Evolutionary conservation across 2,329 filamentous ascomycete genomes (phyloP).

Genomic region (Hypoxylon sp.): DNA sequence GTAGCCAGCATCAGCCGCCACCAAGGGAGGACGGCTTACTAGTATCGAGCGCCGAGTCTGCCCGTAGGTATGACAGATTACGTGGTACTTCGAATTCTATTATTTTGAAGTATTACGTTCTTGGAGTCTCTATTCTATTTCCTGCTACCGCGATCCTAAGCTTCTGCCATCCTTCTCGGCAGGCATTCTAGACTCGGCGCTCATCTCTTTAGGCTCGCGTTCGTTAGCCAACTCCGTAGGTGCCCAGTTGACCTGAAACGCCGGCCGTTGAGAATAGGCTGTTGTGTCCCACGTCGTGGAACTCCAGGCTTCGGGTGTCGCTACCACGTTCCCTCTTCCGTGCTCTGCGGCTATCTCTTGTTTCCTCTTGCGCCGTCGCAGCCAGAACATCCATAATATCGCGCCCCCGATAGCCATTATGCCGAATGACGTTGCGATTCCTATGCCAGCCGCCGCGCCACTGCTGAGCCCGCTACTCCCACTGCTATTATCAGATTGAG

Average conservation of each 20-base stretch:
- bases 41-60: background rate
- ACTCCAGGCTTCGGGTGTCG: constrained; percentile 17
- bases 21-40: background rate
- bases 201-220: constrained; percentile 26
- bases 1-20: background rate
- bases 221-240: constrained; percentile 32
- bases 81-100: constrained; percentile 3
- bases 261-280: background rate
- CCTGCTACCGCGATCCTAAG: constrained; percentile 12
- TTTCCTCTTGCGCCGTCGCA: constrained; percentile 27
- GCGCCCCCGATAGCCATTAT: constrained; percentile 24
- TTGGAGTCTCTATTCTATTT: background rate
- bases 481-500: constrained; percentile 2
- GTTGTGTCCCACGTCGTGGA: constrained; percentile 19
- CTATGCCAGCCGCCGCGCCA: constrained; percentile 34
- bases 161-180: constrained; percentile 25
- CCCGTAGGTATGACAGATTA: background rate
- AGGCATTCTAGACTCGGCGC: constrained; percentile 18
- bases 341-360: background rate
- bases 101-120: background rate
- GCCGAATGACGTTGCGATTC: constrained; percentile 21
- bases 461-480: constrained; percentile 19
- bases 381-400: constrained; percentile 33
- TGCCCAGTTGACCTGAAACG: constrained; percentile 30
- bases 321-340: background rate